Percentiles rank a stretch among this genome's conserved stretches.
Evolutionary conservation across 2,329 filamentous ascomycete species (phyloP).

Genomic region (Tolypocladium guangdongense): DNA sequence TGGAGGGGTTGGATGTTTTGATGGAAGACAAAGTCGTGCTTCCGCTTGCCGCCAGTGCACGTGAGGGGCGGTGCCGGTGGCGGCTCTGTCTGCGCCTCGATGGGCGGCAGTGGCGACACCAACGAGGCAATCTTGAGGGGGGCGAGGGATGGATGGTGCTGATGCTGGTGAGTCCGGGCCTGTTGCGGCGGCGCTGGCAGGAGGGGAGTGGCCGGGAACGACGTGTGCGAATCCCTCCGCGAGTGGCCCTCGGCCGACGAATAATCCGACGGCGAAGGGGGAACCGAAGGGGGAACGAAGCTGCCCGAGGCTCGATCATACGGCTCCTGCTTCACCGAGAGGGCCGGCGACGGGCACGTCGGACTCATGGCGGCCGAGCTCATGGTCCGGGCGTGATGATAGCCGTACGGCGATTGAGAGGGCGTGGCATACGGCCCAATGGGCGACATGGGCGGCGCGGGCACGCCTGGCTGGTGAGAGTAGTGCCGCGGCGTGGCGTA

Average conservation of each 20-base stretch:
- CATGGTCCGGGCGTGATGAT: constrained; percentile 14
- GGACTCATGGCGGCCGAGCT: constrained; percentile 17
- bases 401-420: constrained; percentile 25
- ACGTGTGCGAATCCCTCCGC: constrained; percentile 19
- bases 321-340: constrained; percentile 19
- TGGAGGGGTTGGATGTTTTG: constrained; percentile 20
- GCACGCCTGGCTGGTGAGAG: constrained; percentile 22
- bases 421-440: constrained; percentile 22
- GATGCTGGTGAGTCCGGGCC: constrained; percentile 5
- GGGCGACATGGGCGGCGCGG: constrained; percentile 22
- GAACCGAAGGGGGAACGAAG: constrained; percentile 27
- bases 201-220: constrained; percentile 16
- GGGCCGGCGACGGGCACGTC: constrained; percentile 17
- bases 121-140: constrained; percentile 25
- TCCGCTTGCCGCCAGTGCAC: constrained; percentile 23
- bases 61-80: constrained; percentile 13
- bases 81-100: constrained; percentile 23
- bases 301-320: constrained; percentile 27
- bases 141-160: constrained; percentile 17
- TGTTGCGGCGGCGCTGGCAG: constrained; percentile 14
- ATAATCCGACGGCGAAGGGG: constrained; percentile 26
- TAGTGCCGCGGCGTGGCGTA: constrained; percentile 26
- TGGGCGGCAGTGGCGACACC: constrained; percentile 22
- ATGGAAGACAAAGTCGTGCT: constrained; percentile 23
- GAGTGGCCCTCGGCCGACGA: constrained; percentile 15